Base-by-base conservation (phyloP, 352 stramenopile genomes). In the Pythium folliculosum region DNA sequence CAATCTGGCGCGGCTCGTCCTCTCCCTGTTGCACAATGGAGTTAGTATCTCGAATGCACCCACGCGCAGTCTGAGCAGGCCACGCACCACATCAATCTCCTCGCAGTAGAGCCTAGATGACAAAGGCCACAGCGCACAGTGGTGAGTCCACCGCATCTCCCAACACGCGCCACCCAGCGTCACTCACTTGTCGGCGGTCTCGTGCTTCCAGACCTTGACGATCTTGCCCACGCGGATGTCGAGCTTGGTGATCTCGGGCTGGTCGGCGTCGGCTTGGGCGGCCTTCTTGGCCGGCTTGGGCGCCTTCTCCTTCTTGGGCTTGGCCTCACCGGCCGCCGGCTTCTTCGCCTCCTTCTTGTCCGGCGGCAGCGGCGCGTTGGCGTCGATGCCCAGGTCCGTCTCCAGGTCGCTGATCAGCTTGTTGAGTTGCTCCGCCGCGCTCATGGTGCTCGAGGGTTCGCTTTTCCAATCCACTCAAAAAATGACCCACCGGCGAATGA, bases 141-240 rank as follows among this genome's bases (percentile, higher is more conserved):
- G 6, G 40, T 47, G 14, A 47, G 40, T 16, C 14, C 8, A 5
- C 2, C 35, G 14, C 48, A 50, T 40, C 32, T 32, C 22, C 22
- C 22, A 32, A 53, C 5, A 32, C 27, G 25, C 12, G 25, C 35
- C 6, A 40, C 6, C 6, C 6, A 40, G 35, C 2, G 12, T 21
- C 14, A 75, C 75, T 43, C 63, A 89, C 78, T 97, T 97, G 68
- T 97, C 91, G 25, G 88, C 89, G 8, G 82, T 92, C 53, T 95
- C 88, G 75, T 97, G 91, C 74, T 96, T 95, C 90, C 90, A 97
- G 49, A 95, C 89, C 65, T 97, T 96, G 63, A 94, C 78, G 73
- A 97, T 96, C 63, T 94, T 80, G 30, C 91, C 91, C 38, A 97
- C 91, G 60, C 90, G 89, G 64, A 97, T 97, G 77, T 97, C 89